Evolutionary conservation across 23 red algal species (phyloP).

Genomic region (Pyropia yezoensis): DNA sequence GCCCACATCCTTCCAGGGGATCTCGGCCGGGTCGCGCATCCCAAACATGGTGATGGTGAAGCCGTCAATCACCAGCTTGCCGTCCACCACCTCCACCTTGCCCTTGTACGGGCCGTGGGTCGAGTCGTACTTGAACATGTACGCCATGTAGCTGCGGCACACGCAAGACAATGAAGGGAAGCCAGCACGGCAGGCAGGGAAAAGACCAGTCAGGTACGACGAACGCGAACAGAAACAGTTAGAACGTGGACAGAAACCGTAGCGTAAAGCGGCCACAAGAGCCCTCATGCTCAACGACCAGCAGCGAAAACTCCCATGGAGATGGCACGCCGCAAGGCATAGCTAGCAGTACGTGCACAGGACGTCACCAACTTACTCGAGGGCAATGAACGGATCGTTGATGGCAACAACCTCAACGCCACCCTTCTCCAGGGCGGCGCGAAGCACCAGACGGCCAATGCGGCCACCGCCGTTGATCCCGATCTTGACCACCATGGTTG

Average conservation of each 20-base stretch:
- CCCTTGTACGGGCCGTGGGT: slow-evolving; percentile 83
- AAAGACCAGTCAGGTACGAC: too few relatives aligned
- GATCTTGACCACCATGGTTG: too few relatives aligned
- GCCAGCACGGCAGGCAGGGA: too few relatives aligned
- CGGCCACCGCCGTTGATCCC: neutral
- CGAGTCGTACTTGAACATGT: slow-evolving; percentile 99
- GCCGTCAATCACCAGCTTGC: slow-evolving; percentile 86
- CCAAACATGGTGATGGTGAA: slow-evolving; percentile 67
- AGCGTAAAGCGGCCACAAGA: too few relatives aligned
- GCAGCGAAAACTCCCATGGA: too few relatives aligned
- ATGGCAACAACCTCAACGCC: slow-evolving; percentile 85
- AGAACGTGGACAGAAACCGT: too few relatives aligned
- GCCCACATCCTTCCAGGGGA: slow-evolving; percentile 75
- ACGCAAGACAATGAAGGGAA: too few relatives aligned
- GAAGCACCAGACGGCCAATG: slow-evolving; percentile 92
- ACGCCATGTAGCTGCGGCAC: slow-evolving; percentile 64
- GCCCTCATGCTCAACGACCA: too few relatives aligned
- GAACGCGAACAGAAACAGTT: too few relatives aligned
- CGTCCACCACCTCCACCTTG: slow-evolving; percentile 48
- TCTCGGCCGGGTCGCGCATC: slow-evolving; percentile 86
- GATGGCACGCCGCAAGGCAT: too few relatives aligned
- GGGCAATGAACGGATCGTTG: slow-evolving; percentile 96
- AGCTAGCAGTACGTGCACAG: too few relatives aligned
- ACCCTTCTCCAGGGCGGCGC: slow-evolving; percentile 90
- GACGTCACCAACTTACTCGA: slow-evolving; percentile 10